Evolutionary conservation across 495 filamentous ascomycete species (phyloP).

Genomic region (Hamigera avellanea): DNA sequence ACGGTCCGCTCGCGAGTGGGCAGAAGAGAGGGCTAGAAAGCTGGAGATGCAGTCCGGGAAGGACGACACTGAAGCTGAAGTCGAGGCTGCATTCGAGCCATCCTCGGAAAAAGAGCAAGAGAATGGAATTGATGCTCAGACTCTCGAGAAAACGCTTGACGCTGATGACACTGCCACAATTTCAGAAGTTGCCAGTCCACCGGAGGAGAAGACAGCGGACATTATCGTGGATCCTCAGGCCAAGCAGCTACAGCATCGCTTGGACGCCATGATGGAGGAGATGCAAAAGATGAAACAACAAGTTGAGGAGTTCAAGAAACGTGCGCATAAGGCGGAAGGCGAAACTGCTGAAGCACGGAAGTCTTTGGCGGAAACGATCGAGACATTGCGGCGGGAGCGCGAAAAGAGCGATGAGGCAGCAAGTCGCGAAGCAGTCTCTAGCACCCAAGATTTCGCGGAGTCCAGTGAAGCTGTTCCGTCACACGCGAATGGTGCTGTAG

Average conservation of each 20-base stretch:
- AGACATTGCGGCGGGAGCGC: slow-evolving; percentile 61
- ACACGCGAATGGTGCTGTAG: slow-evolving; percentile 4
- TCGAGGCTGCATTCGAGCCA: slow-evolving; percentile 23
- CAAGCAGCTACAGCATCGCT: slow-evolving; percentile 50
- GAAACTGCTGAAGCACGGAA: slow-evolving; percentile 56
- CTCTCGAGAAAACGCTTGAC: slow-evolving; percentile 4
- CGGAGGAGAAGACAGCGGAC: slow-evolving; percentile 23
- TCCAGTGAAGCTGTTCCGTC: not conserved
- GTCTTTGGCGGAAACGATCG: slow-evolving; percentile 80
- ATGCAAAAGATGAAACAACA: slow-evolving; percentile 75
- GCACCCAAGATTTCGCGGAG: slow-evolving; percentile 2
- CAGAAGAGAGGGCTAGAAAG: slow-evolving; percentile 67
- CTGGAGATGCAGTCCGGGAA: slow-evolving; percentile 40
- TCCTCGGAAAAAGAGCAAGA: slow-evolving; percentile 10
- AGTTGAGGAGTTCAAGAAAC: slow-evolving; percentile 62
- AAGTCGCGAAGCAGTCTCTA: slow-evolving; percentile 1
- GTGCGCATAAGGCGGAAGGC: slow-evolving; percentile 69
- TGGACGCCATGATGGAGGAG: slow-evolving; percentile 71
- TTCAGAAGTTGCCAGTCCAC: slow-evolving; percentile 11
- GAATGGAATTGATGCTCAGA: slow-evolving; percentile 6
- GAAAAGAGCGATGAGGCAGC: slow-evolving; percentile 12
- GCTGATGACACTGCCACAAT: slow-evolving; percentile 2
- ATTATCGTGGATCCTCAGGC: slow-evolving; percentile 16
- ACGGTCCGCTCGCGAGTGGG: slow-evolving; percentile 64
- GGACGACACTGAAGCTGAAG: slow-evolving; percentile 10